A percentile compares a stretch with the other conserved stretches of the same genome.
These are phyloP conservation scores for Colletotrichum lupini DNA, from an alignment of 2,329 filamentous ascomycete species.

Conservation along the genomic window DNA sequence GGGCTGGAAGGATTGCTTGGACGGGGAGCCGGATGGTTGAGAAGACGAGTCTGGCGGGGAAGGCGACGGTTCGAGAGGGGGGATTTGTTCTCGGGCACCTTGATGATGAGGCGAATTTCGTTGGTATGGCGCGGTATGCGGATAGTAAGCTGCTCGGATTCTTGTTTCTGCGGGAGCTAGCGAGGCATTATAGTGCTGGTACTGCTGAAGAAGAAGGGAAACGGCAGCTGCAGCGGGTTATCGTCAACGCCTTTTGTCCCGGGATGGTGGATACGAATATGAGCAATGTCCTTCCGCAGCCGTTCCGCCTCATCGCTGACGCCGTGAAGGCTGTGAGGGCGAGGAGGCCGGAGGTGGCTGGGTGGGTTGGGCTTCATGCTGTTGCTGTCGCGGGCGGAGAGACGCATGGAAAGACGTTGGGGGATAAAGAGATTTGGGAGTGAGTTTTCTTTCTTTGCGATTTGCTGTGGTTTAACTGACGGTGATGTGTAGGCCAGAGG, in stretches of 20 bases:
- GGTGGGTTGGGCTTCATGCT: conserved; percentile 15
- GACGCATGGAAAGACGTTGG: conserved; percentile 22
- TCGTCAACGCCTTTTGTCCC: conserved; percentile 25
- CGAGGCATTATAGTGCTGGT: not conserved
- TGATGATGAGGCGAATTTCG: conserved; percentile 2
- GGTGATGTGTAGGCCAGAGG: not conserved
- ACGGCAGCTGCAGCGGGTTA: not conserved
- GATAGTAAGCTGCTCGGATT: conserved; percentile 15
- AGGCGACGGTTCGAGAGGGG: not conserved
- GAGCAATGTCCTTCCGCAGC: conserved; percentile 11
- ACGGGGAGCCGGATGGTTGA: conserved; percentile 1
- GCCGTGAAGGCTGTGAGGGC: conserved; percentile 10
- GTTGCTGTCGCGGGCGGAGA: conserved; percentile 13
- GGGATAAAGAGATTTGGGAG: conserved; percentile 21
- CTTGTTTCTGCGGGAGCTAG: conserved; percentile 11
- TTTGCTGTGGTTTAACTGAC: not conserved
- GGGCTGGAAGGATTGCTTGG: not conserved
- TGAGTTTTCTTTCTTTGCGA: not conserved
- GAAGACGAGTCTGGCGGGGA: conserved; percentile 1
- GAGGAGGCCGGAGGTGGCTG: conserved; percentile 4
- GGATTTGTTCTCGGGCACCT: conserved; percentile 21
- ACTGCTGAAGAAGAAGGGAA: not conserved
- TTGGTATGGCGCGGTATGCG: conserved; percentile 18
- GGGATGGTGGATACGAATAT: conserved; percentile 25
- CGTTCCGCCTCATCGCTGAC: not conserved